phyloP scores from a whole-genome alignment of 805 yeast species.

The Candida dajiaensis region DNA sequence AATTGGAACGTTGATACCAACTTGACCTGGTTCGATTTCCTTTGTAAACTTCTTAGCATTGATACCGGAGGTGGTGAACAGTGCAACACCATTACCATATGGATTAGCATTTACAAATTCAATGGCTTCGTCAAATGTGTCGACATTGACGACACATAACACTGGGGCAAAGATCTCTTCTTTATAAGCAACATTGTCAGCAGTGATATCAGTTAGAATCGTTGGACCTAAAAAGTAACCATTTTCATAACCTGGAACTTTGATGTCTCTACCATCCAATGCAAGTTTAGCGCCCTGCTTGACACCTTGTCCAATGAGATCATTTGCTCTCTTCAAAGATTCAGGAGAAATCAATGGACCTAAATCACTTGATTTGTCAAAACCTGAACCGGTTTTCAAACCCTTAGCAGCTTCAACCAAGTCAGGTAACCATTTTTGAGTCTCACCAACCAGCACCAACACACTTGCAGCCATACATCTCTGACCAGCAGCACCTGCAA shows the following conservation, averaged over 20 bases:
- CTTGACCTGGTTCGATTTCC: slow-evolving; percentile 68
- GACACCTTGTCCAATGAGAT: slow-evolving; percentile 46
- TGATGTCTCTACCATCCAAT: slow-evolving; percentile 57
- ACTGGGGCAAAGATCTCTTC: slow-evolving; percentile 78
- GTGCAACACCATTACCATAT: slow-evolving; percentile 68
- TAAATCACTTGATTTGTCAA: slow-evolving; percentile 51
- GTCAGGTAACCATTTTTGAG: slow-evolving; percentile 59
- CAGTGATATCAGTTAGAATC: slow-evolving; percentile 51
- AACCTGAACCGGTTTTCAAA: slow-evolving; percentile 60
- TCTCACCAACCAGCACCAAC: slow-evolving; percentile 59
- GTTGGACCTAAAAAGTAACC: slow-evolving; percentile 77
- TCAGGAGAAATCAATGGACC: slow-evolving; percentile 67
- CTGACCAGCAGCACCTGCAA: slow-evolving; percentile 82
- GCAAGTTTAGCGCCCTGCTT: slow-evolving; percentile 53
- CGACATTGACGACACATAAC: slow-evolving; percentile 53
- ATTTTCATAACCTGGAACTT: slow-evolving; percentile 41
- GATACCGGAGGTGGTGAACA: slow-evolving; percentile 66
- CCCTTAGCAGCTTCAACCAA: slow-evolving; percentile 50
- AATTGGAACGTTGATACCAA: slow-evolving; percentile 73
- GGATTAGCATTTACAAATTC: slow-evolving; percentile 51
- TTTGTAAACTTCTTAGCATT: slow-evolving; percentile 66
- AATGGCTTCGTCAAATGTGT: slow-evolving; percentile 68
- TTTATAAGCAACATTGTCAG: slow-evolving; percentile 62
- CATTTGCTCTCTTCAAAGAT: slow-evolving; percentile 45
- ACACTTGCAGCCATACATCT: slow-evolving; percentile 79